phyloP scores from a whole-genome alignment of 1,284 basidiomycete genomes.

The Pholiota adiposa region DNA sequence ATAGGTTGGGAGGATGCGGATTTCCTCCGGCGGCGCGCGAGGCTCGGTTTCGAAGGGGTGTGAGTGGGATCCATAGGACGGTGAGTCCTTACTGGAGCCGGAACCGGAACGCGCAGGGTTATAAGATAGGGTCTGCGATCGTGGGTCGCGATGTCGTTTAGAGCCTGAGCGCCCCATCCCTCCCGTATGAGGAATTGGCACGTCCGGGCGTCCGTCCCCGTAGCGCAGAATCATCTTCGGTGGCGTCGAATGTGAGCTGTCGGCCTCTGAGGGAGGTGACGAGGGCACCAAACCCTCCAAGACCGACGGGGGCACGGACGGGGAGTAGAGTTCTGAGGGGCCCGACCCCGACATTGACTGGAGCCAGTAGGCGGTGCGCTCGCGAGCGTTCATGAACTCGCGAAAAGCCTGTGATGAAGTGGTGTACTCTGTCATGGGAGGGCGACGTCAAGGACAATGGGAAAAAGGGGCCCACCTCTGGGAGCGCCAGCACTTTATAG shows the following conservation, averaged over 20 bases:
- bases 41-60: slow-evolving; percentile 26
- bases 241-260: slow-evolving; percentile 66
- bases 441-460: slow-evolving; percentile 22
- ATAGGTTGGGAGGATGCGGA: slow-evolving; percentile 54
- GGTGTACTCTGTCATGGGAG: slow-evolving; percentile 68
- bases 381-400: slow-evolving; percentile 57
- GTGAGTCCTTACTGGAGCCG: slow-evolving; percentile 38
- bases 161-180: slow-evolving; percentile 17
- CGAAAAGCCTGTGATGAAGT: slow-evolving; percentile 59
- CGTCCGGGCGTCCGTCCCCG: slow-evolving; percentile 62
- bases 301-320: slow-evolving; percentile 61
- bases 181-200: slow-evolving; percentile 53
- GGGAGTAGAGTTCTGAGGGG: slow-evolving; percentile 51
- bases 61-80: slow-evolving; percentile 27
- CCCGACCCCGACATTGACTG: slow-evolving; percentile 40
- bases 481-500: slow-evolving; percentile 36
- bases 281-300: slow-evolving; percentile 50
- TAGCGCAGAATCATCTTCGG: slow-evolving; percentile 74
- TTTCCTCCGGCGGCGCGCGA: slow-evolving; percentile 54
- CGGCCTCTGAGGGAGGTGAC: slow-evolving; percentile 59
- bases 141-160: slow-evolving; percentile 23
- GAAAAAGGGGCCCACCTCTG: slow-evolving; percentile 21
- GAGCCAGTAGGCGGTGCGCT: slow-evolving; percentile 68
- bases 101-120: slow-evolving; percentile 36
- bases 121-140: slow-evolving; percentile 27